These are phyloP conservation scores for Saksenaea vasiformis DNA, from an alignment of 371 early-diverging fungal species.

Conservation along the genomic window DNA sequence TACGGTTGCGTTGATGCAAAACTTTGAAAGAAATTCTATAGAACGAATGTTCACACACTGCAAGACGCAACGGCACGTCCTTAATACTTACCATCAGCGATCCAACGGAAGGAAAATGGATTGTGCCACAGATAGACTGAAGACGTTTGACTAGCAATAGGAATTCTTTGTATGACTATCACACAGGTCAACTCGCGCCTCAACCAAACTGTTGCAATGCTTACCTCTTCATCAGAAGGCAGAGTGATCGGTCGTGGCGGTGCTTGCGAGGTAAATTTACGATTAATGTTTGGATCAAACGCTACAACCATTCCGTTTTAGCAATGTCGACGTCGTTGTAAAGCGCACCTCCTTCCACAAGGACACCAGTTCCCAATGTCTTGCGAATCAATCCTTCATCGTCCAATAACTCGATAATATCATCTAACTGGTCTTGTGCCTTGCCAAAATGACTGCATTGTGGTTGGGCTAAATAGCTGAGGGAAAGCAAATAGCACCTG, in stretches of 20 bases:
- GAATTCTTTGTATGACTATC: conserved; percentile 25
- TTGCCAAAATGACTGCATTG: conserved; percentile 27
- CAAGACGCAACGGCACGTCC: too few relatives aligned
- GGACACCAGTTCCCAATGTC: conserved; percentile 22
- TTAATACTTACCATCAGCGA: conserved; percentile 50
- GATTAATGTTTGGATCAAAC: conserved; percentile 70
- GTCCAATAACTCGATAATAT: conserved; percentile 8
- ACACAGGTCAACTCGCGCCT: background rate
- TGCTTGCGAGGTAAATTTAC: conserved; percentile 68
- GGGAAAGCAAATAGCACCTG: conserved; percentile 31
- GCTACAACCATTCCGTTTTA: conserved; percentile 23
- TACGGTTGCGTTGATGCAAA: conserved; percentile 52
- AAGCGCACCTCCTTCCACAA: conserved; percentile 31
- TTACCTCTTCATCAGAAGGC: conserved; percentile 45
- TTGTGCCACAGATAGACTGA: conserved; percentile 30
- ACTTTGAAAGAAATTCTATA: conserved; percentile 42
- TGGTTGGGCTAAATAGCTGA: conserved; percentile 35
- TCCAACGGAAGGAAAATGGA: conserved; percentile 34
- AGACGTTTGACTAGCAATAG: conserved; percentile 22
- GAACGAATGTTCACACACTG: background rate
- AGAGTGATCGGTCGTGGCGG: conserved; percentile 72
- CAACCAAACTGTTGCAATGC: background rate
- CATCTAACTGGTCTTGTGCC: conserved; percentile 31
- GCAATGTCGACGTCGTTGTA: background rate
- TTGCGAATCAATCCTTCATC: conserved; percentile 8